Evolutionary conservation across 176 grass and related monocot genomes (phyloP).

Genomic region (Pontederia crassipes): DNA sequence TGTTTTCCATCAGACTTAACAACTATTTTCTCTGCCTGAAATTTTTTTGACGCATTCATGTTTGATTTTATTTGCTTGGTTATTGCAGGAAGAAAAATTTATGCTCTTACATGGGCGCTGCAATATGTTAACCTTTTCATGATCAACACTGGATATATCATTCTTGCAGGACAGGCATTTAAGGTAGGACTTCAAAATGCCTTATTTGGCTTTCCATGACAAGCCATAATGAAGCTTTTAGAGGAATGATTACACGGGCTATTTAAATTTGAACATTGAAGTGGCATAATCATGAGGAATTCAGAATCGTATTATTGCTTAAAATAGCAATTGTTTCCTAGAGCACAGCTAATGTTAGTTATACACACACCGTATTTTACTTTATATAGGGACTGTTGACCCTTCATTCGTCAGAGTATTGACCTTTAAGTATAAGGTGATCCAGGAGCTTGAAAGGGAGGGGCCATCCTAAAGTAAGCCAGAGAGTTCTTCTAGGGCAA

Average conservation of each 20-base stretch:
- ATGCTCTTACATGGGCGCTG: constrained; percentile 77
- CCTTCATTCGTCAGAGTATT: no score
- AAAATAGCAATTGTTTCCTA: no score
- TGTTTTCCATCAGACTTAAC: no score
- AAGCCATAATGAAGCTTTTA: neutral
- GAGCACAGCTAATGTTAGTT: no score
- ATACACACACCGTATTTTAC: no score
- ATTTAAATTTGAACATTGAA: neutral
- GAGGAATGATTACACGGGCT: neutral
- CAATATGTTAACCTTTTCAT: constrained; percentile 98
- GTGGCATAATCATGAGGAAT: no score
- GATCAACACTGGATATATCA: constrained; percentile 97
- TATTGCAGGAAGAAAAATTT: constrained; percentile 69
- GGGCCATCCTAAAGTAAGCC: no score
- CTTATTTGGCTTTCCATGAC: neutral
- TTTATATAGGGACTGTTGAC: no score
- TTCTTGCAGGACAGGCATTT: constrained; percentile 85
- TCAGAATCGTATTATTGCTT: no score
- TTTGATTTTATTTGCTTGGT: neutral
- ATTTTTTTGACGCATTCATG: neutral
- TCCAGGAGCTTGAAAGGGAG: no score
- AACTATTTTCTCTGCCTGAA: neutral
- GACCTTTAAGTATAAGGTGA: no score
- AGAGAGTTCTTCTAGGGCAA: no score
- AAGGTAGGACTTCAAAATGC: constrained; percentile 43